A percentile compares a stretch with the other conserved stretches of the same genome.
These are phyloP conservation scores for Phycomyces nitens DNA, from an alignment of 192 early-diverging fungal genomes.

Conservation along the genomic window DNA sequence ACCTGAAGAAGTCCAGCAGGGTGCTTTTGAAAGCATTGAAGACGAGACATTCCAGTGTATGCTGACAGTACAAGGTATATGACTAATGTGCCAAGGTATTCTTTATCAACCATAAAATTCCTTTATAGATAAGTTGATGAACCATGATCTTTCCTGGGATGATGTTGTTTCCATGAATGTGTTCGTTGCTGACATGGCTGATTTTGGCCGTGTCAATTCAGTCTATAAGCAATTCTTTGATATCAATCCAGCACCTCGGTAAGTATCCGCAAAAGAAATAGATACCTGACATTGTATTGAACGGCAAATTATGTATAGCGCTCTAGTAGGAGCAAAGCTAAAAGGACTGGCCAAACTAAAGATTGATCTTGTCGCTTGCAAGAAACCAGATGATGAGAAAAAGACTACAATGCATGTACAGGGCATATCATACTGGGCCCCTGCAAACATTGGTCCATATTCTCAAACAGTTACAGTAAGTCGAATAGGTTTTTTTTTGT, in stretches of 20 bases:
- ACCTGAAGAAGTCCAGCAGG: background rate
- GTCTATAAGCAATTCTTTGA: constrained; percentile 67
- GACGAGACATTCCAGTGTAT: constrained; percentile 50
- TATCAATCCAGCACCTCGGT: constrained; percentile 74
- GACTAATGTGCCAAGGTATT: constrained; percentile 1
- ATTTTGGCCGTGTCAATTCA: constrained; percentile 60
- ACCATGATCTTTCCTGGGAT: constrained; percentile 42
- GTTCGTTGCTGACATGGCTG: constrained; percentile 60
- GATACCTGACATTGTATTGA: background rate
- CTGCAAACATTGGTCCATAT: constrained; percentile 87
- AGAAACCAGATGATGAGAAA: constrained; percentile 3
- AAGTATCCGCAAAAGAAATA: background rate
- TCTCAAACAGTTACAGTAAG: constrained; percentile 65
- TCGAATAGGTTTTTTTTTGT: background rate
- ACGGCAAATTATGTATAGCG: constrained; percentile 38
- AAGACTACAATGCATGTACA: constrained; percentile 75
- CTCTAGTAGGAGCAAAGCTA: constrained; percentile 55
- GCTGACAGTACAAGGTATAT: constrained; percentile 33
- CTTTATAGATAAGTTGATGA: constrained; percentile 38
- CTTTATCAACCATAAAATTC: too few relatives aligned
- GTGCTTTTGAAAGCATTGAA: constrained; percentile 30
- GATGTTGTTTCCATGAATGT: constrained; percentile 67
- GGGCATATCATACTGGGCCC: constrained; percentile 85
- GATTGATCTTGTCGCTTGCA: constrained; percentile 60
- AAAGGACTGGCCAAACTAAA: constrained; percentile 46